These are phyloP conservation scores for Yamadazyma trypodendri DNA, from an alignment of 1,139 yeast species.

Conservation along the genomic window DNA sequence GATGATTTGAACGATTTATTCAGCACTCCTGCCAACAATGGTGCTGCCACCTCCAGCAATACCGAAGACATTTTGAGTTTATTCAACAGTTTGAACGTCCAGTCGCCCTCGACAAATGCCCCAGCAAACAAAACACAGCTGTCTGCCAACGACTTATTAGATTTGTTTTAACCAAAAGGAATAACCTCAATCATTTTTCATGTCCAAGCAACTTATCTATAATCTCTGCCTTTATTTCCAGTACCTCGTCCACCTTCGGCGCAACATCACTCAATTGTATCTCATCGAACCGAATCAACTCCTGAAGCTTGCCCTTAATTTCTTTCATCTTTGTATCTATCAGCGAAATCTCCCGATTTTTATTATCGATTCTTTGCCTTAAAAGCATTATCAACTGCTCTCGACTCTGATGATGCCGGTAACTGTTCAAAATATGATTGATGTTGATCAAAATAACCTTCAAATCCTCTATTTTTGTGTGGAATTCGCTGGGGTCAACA, in stretches of 20 bases:
- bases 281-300: constrained; percentile 21
- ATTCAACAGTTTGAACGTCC: constrained; percentile 28
- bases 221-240: constrained; percentile 16
- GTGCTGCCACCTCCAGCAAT: constrained; percentile 18
- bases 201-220: constrained; percentile 12
- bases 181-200: too few species aligned
- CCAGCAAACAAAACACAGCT: constrained; percentile 11
- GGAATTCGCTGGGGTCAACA: constrained; percentile 65
- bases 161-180: constrained; percentile 57
- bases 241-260: constrained; percentile 8
- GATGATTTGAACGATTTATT: constrained; percentile 73
- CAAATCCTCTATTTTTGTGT: constrained; percentile 65
- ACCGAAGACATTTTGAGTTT: constrained; percentile 46
- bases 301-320: constrained; percentile 40
- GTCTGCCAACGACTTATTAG: constrained; percentile 51
- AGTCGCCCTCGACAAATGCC: constrained; percentile 8
- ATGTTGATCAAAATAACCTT: constrained; percentile 76
- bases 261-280: constrained; percentile 2
- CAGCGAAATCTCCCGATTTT: constrained; percentile 50
- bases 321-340: constrained; percentile 48
- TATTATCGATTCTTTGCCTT: constrained; percentile 59
- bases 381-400: constrained; percentile 74
- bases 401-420: constrained; percentile 85
- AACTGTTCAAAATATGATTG: constrained; percentile 80
- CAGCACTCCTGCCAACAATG: constrained; percentile 19